Evolutionary conservation across 768 basidiomycete species (phyloP), one percentile per base, ranked within the genome.

Genomic region (Sarcodon sp.): DNA sequence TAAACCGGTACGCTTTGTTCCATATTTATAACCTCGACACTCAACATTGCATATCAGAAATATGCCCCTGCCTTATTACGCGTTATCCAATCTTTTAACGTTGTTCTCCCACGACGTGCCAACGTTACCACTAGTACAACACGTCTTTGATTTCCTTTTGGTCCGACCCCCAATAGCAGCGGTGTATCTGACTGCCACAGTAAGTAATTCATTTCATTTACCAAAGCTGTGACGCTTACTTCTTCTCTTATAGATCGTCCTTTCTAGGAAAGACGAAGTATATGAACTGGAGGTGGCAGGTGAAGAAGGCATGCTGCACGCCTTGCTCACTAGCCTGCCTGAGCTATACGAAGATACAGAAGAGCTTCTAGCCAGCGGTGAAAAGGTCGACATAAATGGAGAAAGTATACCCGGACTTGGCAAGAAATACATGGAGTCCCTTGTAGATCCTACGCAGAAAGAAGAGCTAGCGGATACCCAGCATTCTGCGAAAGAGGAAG

Each of bases 81-180:
- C 91, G 0, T 74, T 97, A 13, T 87, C 90, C 4, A 87, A 91
- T 64, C 76, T 96, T 33, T 69, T 97, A 33, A 94, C 91, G 0
- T 73, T 94, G 32, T 91, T 97, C 66, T 80, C 92, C 9, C 92
- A 97, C 61, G 91, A 96, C 55, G 74, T 91, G 49, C 88, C 92
- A 7, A 87, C 86, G 2, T 73, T 94, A n/a, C 75, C 83, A 4
- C 79, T 92, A 35, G 85, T 91, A 27, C 91, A 94, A 59, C 84
- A 91, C 53, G 77, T 91, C 43, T 97, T 94, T 62, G 92, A 97
- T 64, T 97, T 81, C 59, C 65, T 96, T 8, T 66, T 97, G 10
- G 77, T 79, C 53, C 73, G 91, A 34, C 88, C 88, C 21, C 92
- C 92, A 8, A 76, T 91, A 31, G 70, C 73, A 1, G 72, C 79